Evolutionary conservation across 2,329 filamentous ascomycete genomes (phyloP), one percentile per base, ranked within the genome.

Genomic region (Ambrosiella cleistominuta): DNA sequence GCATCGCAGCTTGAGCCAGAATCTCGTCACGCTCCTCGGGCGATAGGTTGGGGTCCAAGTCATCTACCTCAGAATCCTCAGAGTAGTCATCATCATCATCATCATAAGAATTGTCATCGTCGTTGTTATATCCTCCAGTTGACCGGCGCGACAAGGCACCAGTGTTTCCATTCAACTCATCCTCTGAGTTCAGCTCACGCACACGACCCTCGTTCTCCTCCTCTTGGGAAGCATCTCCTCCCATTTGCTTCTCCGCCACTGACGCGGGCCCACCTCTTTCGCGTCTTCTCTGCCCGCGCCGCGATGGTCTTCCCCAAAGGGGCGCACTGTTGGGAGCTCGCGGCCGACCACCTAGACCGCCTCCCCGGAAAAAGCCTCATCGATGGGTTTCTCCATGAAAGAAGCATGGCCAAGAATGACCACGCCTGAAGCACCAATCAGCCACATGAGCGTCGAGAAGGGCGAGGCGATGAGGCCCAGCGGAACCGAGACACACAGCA

Each of bases 341-440:
- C 93, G 91, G 91, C 88, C 91, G 93, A 97, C 90, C 90, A 94
- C 80, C 83, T 97, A 98, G 86, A 98, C 93, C 90, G 93, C 91
- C 91, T 98, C 93, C 90, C 94, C 93, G 80, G 91, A 96, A 96
- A 98, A 98, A 96, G 90, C 90, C 90, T 94, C 91, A 83, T 97
- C 93, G 77, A 97, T 95, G 61, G 91, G 91, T 81, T 95, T 96
- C 71, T 97, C 91, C 85, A 97, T 83, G 70, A 97, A 82, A 63
- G 89, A 80, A 65, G 93, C 93, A 75, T 98, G 93, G 72, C 93
- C 93, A 64, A 97, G 76, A 65, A 97, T 94, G 69, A 84, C 87
- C 70, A 96, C 88, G 70, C 88, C 90, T 65, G 86, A 91, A 66
- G 93, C 93, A 70, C 93, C 93, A 68, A 97, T 88, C 69, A 98